Percentiles rank a stretch among this genome's conserved stretches.
Evolutionary conservation across 2,329 filamentous ascomycete species (phyloP).

Genomic region (Botrytis hyacinthi): DNA sequence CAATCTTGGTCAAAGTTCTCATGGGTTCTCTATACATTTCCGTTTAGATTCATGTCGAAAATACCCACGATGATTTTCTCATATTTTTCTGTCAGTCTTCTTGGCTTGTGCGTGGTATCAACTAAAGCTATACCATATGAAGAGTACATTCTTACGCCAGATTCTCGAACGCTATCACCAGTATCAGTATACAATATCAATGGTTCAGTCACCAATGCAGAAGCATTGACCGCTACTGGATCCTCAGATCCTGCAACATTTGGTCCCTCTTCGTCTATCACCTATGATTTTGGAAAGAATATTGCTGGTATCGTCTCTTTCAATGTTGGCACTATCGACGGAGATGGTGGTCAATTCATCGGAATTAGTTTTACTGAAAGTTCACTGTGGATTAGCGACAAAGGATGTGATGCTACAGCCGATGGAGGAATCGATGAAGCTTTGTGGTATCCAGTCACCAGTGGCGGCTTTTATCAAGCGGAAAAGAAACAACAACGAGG

Average conservation of each 20-base stretch:
- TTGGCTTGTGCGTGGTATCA: neutral
- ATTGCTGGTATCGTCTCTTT: constrained; percentile 42
- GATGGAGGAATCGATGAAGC: constrained; percentile 48
- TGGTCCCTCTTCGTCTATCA: constrained; percentile 39
- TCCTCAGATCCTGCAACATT: constrained; percentile 26
- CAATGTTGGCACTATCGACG: constrained; percentile 33
- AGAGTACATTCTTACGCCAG: constrained; percentile 40
- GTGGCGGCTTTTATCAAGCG: constrained; percentile 44
- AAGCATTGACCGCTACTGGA: constrained; percentile 21
- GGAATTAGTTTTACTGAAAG: constrained; percentile 44
- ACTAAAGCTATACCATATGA: constrained; percentile 34
- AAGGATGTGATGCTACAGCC: constrained; percentile 47
- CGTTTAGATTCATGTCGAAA: neutral
- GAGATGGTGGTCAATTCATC: constrained; percentile 35
- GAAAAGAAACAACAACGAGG: constrained; percentile 46
- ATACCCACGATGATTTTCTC: neutral
- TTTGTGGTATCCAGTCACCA: constrained; percentile 46
- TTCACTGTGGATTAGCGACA: constrained; percentile 48
- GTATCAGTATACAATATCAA: constrained; percentile 35
- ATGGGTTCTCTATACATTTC: neutral
- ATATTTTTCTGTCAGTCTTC: neutral
- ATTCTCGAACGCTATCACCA: constrained; percentile 35
- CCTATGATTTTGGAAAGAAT: constrained; percentile 43
- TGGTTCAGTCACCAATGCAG: constrained; percentile 35
- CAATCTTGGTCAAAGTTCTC: neutral